A percentile compares a stretch with the other conserved stretches of the same genome.
phyloP scores from a whole-genome alignment of 225 moss, liverwort and hornwort genomes.

The Takakia lepidozioides region DNA sequence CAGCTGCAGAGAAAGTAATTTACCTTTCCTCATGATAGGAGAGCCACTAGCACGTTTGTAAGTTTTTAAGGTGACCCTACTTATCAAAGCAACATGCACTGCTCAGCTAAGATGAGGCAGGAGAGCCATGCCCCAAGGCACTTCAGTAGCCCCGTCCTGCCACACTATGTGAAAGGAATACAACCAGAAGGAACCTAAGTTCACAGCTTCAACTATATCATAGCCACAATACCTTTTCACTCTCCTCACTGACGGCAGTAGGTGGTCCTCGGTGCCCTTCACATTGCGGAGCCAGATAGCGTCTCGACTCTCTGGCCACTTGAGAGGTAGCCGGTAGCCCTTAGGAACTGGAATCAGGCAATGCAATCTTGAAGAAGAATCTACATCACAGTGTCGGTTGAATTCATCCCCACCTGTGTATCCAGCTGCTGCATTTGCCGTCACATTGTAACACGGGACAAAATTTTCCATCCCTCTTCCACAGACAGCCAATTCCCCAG shows the following conservation, averaged over 20 bases:
- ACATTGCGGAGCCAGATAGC: conserved; percentile 31
- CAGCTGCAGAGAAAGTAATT: too few relatives aligned
- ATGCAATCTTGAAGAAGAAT: conserved; percentile 3
- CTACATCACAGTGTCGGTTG: conserved; percentile 26
- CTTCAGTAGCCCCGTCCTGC: too few relatives aligned
- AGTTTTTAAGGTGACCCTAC: too few relatives aligned
- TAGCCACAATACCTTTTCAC: background rate
- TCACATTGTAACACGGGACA: conserved; percentile 34
- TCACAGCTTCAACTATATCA: background rate
- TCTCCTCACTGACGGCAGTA: background rate
- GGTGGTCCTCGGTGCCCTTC: conserved; percentile 10
- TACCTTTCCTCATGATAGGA: too few relatives aligned
- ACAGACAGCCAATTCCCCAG: conserved; percentile 22
- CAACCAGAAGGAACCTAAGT: background rate
- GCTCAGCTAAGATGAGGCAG: too few relatives aligned
- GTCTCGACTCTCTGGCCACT: conserved; percentile 25
- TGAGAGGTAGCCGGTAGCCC: conserved; percentile 16
- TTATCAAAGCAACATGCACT: too few relatives aligned
- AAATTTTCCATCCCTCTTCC: conserved; percentile 24
- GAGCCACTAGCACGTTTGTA: too few relatives aligned
- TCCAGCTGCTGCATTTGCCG: conserved; percentile 21
- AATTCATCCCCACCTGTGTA: conserved; percentile 15
- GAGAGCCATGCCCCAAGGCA: too few relatives aligned
- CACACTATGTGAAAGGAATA: too few relatives aligned
- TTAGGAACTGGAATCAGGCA: conserved; percentile 28